phyloP scores from a whole-genome alignment of 352 stramenopile genomes.

The Phytopythium oedochilum region DNA sequence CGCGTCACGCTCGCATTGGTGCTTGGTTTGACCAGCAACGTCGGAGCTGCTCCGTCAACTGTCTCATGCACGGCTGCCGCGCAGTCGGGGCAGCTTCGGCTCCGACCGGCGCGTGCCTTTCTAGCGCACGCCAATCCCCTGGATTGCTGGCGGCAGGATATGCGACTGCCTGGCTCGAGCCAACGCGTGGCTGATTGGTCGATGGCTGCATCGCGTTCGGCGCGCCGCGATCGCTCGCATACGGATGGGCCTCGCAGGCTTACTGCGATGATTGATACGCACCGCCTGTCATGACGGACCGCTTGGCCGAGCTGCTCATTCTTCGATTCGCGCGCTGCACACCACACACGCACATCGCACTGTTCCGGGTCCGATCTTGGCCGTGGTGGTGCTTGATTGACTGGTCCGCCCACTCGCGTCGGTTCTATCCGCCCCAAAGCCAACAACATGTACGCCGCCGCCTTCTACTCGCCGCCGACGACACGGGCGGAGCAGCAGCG shows the following conservation, averaged over 20 bases:
- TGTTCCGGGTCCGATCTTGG: not conserved
- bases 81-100: not conserved
- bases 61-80: constrained; percentile 3
- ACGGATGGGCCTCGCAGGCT: not conserved
- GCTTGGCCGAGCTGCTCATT: not conserved
- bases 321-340: not conserved
- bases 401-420: not conserved
- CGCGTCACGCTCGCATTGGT: constrained; percentile 1
- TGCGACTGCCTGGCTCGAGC: not conserved
- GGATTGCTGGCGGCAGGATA: not conserved
- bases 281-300: no score
- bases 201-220: constrained; percentile 7
- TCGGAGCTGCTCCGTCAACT: constrained; percentile 1
- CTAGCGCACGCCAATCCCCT: not conserved
- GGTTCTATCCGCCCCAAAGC: not conserved
- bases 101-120: not conserved
- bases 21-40: not conserved
- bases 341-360: constrained; percentile 3
- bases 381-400: constrained; percentile 2
- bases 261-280: no score
- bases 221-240: not conserved
- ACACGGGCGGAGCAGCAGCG: constrained; percentile 2
- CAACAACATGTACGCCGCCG: constrained; percentile 3
- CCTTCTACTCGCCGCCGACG: constrained; percentile 2
- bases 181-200: not conserved